These are phyloP conservation scores for Bathelium albidoporum DNA, from an alignment of 495 filamentous ascomycete genomes.

Conservation along the genomic window DNA sequence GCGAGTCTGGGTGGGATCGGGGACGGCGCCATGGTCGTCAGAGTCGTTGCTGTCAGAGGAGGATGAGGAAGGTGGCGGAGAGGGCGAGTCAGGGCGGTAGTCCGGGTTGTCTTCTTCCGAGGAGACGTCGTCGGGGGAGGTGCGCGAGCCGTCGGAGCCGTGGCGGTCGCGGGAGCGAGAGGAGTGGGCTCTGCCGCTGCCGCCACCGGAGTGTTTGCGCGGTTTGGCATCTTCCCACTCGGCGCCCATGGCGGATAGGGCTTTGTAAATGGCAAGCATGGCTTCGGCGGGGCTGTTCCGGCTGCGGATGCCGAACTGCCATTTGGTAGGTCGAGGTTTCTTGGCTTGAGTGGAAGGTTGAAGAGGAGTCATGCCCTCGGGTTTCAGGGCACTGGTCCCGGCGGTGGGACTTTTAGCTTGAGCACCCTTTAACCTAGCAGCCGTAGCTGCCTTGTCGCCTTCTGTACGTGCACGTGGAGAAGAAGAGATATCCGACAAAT, in stretches of 20 bases:
- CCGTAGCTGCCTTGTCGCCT: conserved; percentile 63
- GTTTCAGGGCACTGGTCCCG: conserved; percentile 49
- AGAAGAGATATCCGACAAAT: not conserved
- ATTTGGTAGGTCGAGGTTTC: conserved; percentile 62
- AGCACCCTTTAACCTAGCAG: conserved; percentile 63
- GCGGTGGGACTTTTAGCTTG: conserved; percentile 48
- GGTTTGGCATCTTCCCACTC: conserved; percentile 60
- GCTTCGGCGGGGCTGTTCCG: conserved; percentile 90
- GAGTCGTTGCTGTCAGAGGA: conserved; percentile 11
- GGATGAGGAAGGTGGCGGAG: conserved; percentile 4
- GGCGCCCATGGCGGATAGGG: conserved; percentile 74
- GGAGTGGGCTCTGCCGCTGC: conserved; percentile 20
- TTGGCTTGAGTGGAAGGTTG: conserved; percentile 34
- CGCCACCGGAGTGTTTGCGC: conserved; percentile 18
- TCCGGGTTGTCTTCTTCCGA: conserved; percentile 14
- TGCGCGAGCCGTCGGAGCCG: conserved; percentile 6
- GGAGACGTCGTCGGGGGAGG: conserved; percentile 12
- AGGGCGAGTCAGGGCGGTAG: conserved; percentile 22
- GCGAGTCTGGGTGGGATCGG: not conserved
- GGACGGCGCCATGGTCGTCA: not conserved
- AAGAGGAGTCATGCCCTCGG: conserved; percentile 45
- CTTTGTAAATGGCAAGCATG: conserved; percentile 85
- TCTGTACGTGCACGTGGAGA: conserved; percentile 27
- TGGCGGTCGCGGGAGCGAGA: conserved; percentile 11
- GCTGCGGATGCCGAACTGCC: conserved; percentile 95